Evolutionary conservation across 164 flowering plant genomes (phyloP).

Genomic region (Amborella trichopoda): DNA sequence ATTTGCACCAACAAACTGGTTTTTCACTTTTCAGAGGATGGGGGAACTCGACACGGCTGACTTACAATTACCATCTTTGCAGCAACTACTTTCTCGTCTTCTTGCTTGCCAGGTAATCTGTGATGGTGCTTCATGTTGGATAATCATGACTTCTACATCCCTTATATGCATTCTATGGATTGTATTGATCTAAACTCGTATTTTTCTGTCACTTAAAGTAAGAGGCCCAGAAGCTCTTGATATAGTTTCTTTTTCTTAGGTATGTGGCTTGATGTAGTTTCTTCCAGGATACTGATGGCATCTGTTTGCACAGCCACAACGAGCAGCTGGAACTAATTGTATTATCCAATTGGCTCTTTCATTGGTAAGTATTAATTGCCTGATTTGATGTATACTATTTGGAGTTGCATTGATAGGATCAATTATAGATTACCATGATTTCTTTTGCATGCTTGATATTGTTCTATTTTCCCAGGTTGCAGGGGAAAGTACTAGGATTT

Average conservation of each 20-base stretch:
- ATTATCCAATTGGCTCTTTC: slow-evolving; percentile 82
- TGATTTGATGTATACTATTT: not conserved
- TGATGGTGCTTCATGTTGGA: too few relatives aligned
- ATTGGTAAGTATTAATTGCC: slow-evolving; percentile 39
- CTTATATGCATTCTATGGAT: not conserved
- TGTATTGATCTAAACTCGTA: not conserved
- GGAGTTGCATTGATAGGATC: not conserved
- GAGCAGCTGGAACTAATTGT: slow-evolving; percentile 71
- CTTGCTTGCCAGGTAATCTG: slow-evolving; percentile 81
- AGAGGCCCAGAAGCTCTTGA: too few relatives aligned
- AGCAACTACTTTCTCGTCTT: slow-evolving; percentile 78
- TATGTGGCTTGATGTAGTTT: not conserved
- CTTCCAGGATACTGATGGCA: not conserved
- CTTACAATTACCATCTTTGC: slow-evolving; percentile 87
- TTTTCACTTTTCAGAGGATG: slow-evolving; percentile 54
- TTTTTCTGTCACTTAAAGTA: not conserved
- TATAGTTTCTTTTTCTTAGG: too few relatives aligned
- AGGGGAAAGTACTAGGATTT: slow-evolving; percentile 75
- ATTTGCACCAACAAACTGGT: too few relatives aligned
- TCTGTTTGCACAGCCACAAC: slow-evolving; percentile 74
- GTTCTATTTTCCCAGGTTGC: too few relatives aligned
- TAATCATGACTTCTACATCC: not conserved
- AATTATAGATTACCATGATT: not conserved
- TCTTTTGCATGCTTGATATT: too few relatives aligned
- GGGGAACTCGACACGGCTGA: slow-evolving; percentile 80